Evolutionary conservation across 2,329 filamentous ascomycete genomes (phyloP), one percentile per base, ranked within the genome.

Genomic region (Cladosporium sp.): DNA sequence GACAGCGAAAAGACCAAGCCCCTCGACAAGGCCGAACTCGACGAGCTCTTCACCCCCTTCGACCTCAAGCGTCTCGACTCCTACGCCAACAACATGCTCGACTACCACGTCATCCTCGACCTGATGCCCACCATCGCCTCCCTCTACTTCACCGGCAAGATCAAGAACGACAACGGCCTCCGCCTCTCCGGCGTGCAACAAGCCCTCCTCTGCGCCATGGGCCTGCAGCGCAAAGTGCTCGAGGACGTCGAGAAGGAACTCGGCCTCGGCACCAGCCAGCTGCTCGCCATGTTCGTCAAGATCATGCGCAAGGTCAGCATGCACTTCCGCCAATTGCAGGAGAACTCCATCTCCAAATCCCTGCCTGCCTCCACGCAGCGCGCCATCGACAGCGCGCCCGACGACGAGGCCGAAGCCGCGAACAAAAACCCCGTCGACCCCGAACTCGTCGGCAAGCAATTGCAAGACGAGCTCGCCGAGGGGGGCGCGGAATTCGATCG

Each of bases 211-310:
- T 79, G 97, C n/a, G 90, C 88, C 5, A 83, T 95, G 42, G 93
- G 95, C 17, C 73, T 97, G 53, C 95, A 99, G 70, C 83, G 88
- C 58, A 97, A 97, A 73, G 85, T 87, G 34, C 75, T 99, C 22
- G 88, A 93, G 11, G 80, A 81, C 11, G 73, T 96, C 7, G 86
- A 91, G 55, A 83, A 85, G 56, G 93, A 99, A 63, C 71, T 96
- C 3, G 79, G 78, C 7, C 72, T 96, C 6, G 82, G 82, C 1
- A 79, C 82, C 2, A 85, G 84, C 39, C 93, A 97, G 72, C 75
- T 96, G 3, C 77, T 99, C 55, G 91, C 92, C 54, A 95, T 97
- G 86, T 97, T 99, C 70, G 89, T 96, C 68, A 99, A 99, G 76
- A 86, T 96, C 54, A 79, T 96, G 53, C 83, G 90, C 58, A 97